Evolutionary conservation across 305 asterid genomes (phyloP).

Genomic region (Fraxinus paxiana): DNA sequence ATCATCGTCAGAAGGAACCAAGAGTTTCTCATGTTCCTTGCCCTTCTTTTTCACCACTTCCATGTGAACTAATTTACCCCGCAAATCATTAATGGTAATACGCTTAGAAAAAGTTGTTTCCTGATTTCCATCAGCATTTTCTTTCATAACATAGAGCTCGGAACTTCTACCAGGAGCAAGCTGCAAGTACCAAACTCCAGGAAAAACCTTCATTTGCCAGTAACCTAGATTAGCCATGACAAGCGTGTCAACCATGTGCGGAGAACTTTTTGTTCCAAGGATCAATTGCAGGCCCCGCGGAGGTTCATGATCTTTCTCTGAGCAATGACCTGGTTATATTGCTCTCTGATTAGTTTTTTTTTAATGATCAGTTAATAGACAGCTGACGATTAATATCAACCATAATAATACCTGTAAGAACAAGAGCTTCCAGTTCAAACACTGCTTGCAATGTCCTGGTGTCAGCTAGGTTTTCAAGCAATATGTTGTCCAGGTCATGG

Average conservation of each 20-base stretch:
- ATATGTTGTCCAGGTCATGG: constrained; percentile 92
- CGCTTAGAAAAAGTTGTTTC: constrained; percentile 57
- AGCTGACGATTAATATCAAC: constrained; percentile 11
- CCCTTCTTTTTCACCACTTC: constrained; percentile 91
- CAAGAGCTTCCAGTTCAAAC: constrained; percentile 94
- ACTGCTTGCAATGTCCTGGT: constrained; percentile 91
- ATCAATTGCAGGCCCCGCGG: constrained; percentile 95
- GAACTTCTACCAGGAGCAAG: constrained; percentile 98
- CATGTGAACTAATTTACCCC: constrained; percentile 85
- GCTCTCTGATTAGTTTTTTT: constrained; percentile 26
- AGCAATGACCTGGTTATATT: constrained; percentile 74
- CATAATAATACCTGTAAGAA: constrained; percentile 67
- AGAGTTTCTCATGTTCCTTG: constrained; percentile 73
- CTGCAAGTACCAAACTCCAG: constrained; percentile 97
- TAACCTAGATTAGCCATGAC: constrained; percentile 99
- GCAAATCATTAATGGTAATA: constrained; percentile 74
- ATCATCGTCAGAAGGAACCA: constrained; percentile 66
- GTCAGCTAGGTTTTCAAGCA: constrained; percentile 93
- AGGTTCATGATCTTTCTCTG: constrained; percentile 97
- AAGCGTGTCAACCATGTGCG: constrained; percentile 96
- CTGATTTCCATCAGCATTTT: constrained; percentile 53
- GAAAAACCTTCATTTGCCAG: constrained; percentile 97
- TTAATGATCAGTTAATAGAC: not conserved
- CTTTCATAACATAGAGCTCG: constrained; percentile 81
- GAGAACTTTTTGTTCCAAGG: constrained; percentile 80